Evolutionary conservation across 2,329 filamentous ascomycete species (phyloP), one percentile per base, ranked within the genome.

Genomic region (Talaromyces piceae): DNA sequence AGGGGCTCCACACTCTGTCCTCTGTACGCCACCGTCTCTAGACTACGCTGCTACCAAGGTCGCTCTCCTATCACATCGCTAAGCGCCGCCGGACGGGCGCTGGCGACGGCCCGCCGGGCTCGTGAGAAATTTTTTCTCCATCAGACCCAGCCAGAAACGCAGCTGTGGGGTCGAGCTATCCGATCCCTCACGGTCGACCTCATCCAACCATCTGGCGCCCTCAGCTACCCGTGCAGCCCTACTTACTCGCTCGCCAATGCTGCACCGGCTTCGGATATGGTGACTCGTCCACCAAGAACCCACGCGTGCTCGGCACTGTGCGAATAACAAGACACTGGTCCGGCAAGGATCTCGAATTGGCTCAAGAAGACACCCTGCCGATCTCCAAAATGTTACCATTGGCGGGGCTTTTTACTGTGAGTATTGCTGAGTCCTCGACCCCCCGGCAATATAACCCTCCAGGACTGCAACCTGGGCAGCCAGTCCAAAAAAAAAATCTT

Each of bases 191-290:
- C 39, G 49, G 27, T 13, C 45, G 20, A 48, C 46, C 47, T 26
- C 31, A 45, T 50, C 53, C 51, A 55, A 54, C 54, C 51, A 43
- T 46, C 47, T 18, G 43, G 16, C 41, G 33, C 41, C 39, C 11
- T 49, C 50, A 22, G 27, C 45, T 48, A 45, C 49, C 43, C 46
- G 39, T 45, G 27, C 41, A 33, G 48, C 25, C 45, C 28, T 44
- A 49, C 45, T 45, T 56, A 54, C 45, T 45, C 52, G 49, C 54
- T 46, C 52, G 50, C 22, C 27, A 20, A 53, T 46, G 50, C 18
- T 18, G 13, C 43, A 45, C 45, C 48, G 30, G 41, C 27, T 51
- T 54, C 41, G 31, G 39, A 45, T 41, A 45, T 49, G 52, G 37
- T 51, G 45, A 52, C 54, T 51, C 52, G 52, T 52, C 37, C 30